Evolutionary conservation across 179 eudicot genomes (phyloP).

Genomic region (Silene vulgaris): DNA sequence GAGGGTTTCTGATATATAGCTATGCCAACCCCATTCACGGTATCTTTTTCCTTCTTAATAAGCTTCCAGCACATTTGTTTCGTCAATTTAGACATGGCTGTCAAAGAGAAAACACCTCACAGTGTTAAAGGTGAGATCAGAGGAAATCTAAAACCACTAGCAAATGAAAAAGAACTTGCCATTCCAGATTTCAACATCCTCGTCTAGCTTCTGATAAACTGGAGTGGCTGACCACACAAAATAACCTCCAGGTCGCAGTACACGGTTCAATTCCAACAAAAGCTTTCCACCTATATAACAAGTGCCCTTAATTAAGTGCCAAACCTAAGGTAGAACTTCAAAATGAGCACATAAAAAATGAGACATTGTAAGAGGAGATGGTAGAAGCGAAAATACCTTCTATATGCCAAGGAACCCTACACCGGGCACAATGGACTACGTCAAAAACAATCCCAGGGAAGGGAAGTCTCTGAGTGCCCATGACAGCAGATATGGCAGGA

Average conservation of each 20-base stretch:
- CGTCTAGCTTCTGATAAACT: conserved; percentile 54
- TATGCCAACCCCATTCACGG: conserved; percentile 62
- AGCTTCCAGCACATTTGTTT: conserved; percentile 86
- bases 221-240: conserved; percentile 98
- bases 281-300: conserved; percentile 70
- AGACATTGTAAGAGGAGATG: background rate
- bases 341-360: background rate
- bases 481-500: conserved; percentile 46
- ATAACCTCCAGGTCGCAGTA: conserved; percentile 84
- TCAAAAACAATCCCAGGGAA: conserved; percentile 44
- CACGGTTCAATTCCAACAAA: conserved; percentile 78
- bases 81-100: conserved; percentile 83
- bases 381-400: conserved; percentile 30
- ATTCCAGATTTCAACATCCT: conserved; percentile 76
- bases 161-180: conserved; percentile 36
- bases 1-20: conserved; percentile 71
- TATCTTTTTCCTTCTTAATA: conserved; percentile 58
- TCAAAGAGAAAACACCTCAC: conserved; percentile 18
- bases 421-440: conserved; percentile 46
- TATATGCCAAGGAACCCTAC: conserved; percentile 45
- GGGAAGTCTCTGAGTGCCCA: conserved; percentile 43
- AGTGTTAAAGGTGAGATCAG: conserved; percentile 16
- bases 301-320: conserved; percentile 4
- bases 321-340: background rate
- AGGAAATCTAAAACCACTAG: conserved; percentile 1